Evolutionary conservation across 371 early-diverging fungal species (phyloP).

Genomic region (Mortierella sp.): DNA sequence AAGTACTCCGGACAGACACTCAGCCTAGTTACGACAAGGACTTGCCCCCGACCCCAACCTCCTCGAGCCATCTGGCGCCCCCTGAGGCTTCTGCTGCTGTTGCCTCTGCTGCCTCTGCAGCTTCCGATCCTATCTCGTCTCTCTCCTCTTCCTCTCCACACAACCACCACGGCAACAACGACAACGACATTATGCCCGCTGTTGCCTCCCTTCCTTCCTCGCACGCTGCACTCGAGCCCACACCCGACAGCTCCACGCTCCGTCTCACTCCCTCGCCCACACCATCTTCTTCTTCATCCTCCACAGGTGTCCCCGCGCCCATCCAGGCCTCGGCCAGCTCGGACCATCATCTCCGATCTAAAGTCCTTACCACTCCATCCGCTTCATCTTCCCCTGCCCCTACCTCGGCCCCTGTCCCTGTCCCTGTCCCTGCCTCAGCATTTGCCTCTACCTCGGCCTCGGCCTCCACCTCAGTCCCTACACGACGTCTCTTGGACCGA

Average conservation of each 20-base stretch:
- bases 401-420: not conserved
- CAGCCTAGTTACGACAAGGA: conserved; percentile 51
- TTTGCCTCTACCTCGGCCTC: conserved; percentile 2
- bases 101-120: not conserved
- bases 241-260: conserved; percentile 39
- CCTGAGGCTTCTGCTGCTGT: conserved; percentile 3
- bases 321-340: no score
- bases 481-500: conserved; percentile 2
- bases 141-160: no score
- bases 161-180: not conserved
- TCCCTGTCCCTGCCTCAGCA: not conserved
- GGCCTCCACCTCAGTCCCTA: not conserved
- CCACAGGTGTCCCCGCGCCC: not conserved
- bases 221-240: conserved; percentile 26
- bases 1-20: conserved; percentile 10
- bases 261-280: conserved; percentile 20
- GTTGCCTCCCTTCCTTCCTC: conserved; percentile 7
- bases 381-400: conserved; percentile 3
- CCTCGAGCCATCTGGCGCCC: conserved; percentile 34
- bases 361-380: not conserved
- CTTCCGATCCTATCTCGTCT: no score
- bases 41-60: conserved; percentile 49
- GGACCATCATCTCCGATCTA: no score
- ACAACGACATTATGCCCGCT: conserved; percentile 10
- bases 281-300: conserved; percentile 1